Conservation (phyloP, 148 eudicot species). For the Nyssa sinensis region DNA sequence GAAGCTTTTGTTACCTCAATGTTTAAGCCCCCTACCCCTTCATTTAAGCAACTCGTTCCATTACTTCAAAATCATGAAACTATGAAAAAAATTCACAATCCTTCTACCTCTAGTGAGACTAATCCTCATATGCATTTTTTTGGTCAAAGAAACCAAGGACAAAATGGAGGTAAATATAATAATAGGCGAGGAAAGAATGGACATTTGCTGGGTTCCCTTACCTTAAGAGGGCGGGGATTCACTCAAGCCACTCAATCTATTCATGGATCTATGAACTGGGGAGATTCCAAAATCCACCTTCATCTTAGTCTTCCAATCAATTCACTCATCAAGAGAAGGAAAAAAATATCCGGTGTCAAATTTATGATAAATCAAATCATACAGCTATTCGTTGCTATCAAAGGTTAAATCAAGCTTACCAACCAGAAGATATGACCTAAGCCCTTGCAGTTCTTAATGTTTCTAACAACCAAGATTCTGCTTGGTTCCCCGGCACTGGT, state of each 20-base stretch:
- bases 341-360: background rate
- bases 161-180: too few relatives aligned
- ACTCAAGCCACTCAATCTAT: too few relatives aligned
- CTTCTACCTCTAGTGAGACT: background rate
- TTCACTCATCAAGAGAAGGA: background rate
- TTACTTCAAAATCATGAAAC: background rate
- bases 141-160: background rate
- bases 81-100: background rate
- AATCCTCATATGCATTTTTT: background rate
- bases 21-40: background rate
- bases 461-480: too few relatives aligned
- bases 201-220: too few relatives aligned
- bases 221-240: too few relatives aligned
- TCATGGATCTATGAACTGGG: too few relatives aligned
- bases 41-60: background rate
- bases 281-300: background rate
- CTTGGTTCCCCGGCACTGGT: too few relatives aligned
- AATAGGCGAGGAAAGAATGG: too few relatives aligned
- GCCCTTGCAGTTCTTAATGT: background rate
- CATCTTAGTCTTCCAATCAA: too few relatives aligned
- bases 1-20: background rate
- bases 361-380: background rate
- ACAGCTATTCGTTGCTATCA: background rate
- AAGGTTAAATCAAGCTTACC: background rate
- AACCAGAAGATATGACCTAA: background rate